Percentiles rank a stretch among this genome's conserved stretches.
Conservation (phyloP, 352 stramenopile genomes). For the Aphanomyces euteiches region DNA sequence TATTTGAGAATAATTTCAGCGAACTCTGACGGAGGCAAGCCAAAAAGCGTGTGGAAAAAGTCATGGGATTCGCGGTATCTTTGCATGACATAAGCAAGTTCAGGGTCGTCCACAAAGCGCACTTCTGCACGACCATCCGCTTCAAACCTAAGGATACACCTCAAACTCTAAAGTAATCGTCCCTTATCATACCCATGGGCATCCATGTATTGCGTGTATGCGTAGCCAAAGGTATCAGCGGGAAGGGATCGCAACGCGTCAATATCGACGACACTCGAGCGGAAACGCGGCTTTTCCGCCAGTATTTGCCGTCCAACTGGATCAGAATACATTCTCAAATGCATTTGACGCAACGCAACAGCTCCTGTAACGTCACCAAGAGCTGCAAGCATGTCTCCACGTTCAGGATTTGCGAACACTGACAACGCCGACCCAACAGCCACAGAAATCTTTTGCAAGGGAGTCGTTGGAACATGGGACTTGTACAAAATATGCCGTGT, state of each 20-base stretch:
- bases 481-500: constrained; percentile 60
- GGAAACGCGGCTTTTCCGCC: constrained; percentile 77
- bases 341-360: constrained; percentile 82
- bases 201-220: constrained; percentile 89
- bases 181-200: constrained; percentile 55
- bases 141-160: constrained; percentile 63
- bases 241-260: constrained; percentile 61
- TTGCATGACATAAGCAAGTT: constrained; percentile 96
- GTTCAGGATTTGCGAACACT: constrained; percentile 89
- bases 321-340: constrained; percentile 83
- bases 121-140: constrained; percentile 81
- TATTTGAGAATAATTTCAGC: constrained; percentile 97
- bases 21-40: constrained; percentile 91
- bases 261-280: constrained; percentile 72
- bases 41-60: constrained; percentile 96
- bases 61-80: constrained; percentile 93
- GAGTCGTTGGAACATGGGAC: constrained; percentile 67
- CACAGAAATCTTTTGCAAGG: constrained; percentile 83
- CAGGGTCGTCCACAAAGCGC: constrained; percentile 87
- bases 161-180: neutral
- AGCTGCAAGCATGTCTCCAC: constrained; percentile 92
- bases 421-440: constrained; percentile 83
- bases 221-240: constrained; percentile 80
- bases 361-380: constrained; percentile 92
- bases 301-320: constrained; percentile 85